A percentile compares a stretch with the other conserved stretches of the same genome.
Evolutionary conservation across 805 yeast species (phyloP).

Genomic region (Saccharomycopsis selenospora): DNA sequence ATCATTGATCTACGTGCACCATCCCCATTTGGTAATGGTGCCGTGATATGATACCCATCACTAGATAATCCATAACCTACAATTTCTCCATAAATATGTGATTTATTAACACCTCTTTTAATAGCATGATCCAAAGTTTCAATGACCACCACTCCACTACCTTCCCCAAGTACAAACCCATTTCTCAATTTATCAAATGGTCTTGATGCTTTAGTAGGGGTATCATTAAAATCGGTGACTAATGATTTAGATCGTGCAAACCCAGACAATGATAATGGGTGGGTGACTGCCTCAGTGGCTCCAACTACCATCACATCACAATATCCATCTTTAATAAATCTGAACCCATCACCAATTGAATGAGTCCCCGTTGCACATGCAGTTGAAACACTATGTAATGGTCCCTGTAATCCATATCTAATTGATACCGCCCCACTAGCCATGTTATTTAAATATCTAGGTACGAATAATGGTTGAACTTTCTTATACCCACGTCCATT

Average conservation of each 20-base stretch:
- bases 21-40: slow-evolving; percentile 74
- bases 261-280: slow-evolving; percentile 83
- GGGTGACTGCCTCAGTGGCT: slow-evolving; percentile 83
- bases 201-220: slow-evolving; percentile 62
- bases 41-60: slow-evolving; percentile 89
- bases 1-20: slow-evolving; percentile 85
- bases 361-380: slow-evolving; percentile 98
- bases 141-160: slow-evolving; percentile 72
- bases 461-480: slow-evolving; percentile 82
- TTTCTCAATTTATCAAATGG: slow-evolving; percentile 76
- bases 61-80: slow-evolving; percentile 87
- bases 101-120: slow-evolving; percentile 40
- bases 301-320: slow-evolving; percentile 89
- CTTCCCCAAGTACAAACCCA: slow-evolving; percentile 94
- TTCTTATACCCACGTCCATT: slow-evolving; percentile 49
- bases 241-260: slow-evolving; percentile 85
- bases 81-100: slow-evolving; percentile 70
- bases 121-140: slow-evolving; percentile 75
- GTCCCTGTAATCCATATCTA: slow-evolving; percentile 68
- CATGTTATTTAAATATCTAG: slow-evolving; percentile 81
- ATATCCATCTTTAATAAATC: slow-evolving; percentile 71
- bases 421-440: slow-evolving; percentile 90
- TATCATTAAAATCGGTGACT: slow-evolving; percentile 52
- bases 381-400: slow-evolving; percentile 80
- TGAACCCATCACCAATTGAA: slow-evolving; percentile 85